Percentiles rank a stretch among this genome's conserved stretches.
Evolutionary conservation across 2,329 filamentous ascomycete genomes (phyloP).

Genomic region (Biscogniauxia sp.): DNA sequence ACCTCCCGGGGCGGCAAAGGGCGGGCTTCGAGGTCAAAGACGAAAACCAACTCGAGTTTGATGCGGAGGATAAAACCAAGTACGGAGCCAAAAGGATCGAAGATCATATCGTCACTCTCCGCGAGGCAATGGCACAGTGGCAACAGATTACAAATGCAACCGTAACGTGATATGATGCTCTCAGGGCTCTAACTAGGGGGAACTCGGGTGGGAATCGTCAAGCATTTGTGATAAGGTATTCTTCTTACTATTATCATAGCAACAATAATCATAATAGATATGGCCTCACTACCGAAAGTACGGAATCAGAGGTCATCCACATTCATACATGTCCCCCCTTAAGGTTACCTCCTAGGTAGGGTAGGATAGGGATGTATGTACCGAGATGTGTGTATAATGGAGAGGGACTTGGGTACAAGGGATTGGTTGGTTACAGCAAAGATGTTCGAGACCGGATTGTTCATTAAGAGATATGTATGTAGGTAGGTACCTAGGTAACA

Average conservation of each 20-base stretch:
- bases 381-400: too few species aligned
- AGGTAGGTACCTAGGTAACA: background rate
- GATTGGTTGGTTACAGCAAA: too few species aligned
- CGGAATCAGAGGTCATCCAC: too few species aligned
- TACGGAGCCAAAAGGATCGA: constrained; percentile 30
- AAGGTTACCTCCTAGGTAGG: too few species aligned
- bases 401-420: too few species aligned
- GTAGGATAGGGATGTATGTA: too few species aligned
- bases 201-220: background rate
- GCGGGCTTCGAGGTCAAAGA: constrained; percentile 26
- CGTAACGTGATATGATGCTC: constrained; percentile 6
- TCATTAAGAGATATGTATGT: too few species aligned
- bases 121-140: constrained; percentile 26
- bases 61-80: constrained; percentile 21
- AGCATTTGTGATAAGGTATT: background rate
- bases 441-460: too few species aligned
- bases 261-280: too few species aligned
- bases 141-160: constrained; percentile 16
- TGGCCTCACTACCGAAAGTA: background rate
- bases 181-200: background rate
- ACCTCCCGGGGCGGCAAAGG: constrained; percentile 29
- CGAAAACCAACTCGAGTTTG: constrained; percentile 25
- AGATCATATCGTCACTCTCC: constrained; percentile 26
- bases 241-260: background rate
- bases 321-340: too few species aligned